Percentiles rank a stretch among this genome's conserved stretches.
These are phyloP conservation scores for Coemansia asiatica DNA, from an alignment of 192 early-diverging fungal species.

Conservation along the genomic window DNA sequence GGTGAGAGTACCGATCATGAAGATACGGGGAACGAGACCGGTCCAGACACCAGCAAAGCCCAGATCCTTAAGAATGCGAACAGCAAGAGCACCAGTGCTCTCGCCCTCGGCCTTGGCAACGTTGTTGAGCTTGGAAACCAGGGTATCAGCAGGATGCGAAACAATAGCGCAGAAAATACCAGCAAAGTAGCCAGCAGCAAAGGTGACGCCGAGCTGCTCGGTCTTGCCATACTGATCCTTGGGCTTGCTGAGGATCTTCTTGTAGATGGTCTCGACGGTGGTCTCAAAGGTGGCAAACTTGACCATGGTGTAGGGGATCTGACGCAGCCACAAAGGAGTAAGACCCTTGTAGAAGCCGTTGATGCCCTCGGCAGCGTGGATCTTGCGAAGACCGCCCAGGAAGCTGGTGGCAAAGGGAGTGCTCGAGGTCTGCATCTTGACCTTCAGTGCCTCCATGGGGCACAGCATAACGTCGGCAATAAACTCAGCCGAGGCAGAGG, in stretches of 20 bases:
- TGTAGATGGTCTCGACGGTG: constrained; percentile 69
- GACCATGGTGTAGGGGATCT: constrained; percentile 85
- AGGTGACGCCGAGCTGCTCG: constrained; percentile 76
- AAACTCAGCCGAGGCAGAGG: constrained; percentile 78
- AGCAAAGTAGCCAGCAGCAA: constrained; percentile 83
- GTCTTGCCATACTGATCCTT: constrained; percentile 69
- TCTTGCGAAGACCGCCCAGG: constrained; percentile 63
- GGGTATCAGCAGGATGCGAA: constrained; percentile 86
- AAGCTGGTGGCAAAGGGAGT: constrained; percentile 73
- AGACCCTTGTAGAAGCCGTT: constrained; percentile 73
- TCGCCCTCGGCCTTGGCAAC: constrained; percentile 60
- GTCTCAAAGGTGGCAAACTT: constrained; percentile 86
- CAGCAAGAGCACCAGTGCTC: constrained; percentile 53
- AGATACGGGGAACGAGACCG: constrained; percentile 81
- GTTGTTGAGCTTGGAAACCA: constrained; percentile 72
- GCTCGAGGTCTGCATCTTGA: constrained; percentile 80
- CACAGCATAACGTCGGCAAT: constrained; percentile 81
- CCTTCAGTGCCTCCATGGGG: constrained; percentile 84
- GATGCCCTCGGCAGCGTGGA: constrained; percentile 61
- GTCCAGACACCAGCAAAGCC: constrained; percentile 71
- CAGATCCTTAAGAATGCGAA: constrained; percentile 61
- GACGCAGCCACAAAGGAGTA: constrained; percentile 75
- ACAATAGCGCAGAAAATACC: constrained; percentile 88
- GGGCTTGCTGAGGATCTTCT: constrained; percentile 61
- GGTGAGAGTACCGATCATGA: constrained; percentile 92